Base-by-base conservation (phyloP, 2,329 filamentous ascomycete genomes). In the Clathrospora elynae region DNA sequence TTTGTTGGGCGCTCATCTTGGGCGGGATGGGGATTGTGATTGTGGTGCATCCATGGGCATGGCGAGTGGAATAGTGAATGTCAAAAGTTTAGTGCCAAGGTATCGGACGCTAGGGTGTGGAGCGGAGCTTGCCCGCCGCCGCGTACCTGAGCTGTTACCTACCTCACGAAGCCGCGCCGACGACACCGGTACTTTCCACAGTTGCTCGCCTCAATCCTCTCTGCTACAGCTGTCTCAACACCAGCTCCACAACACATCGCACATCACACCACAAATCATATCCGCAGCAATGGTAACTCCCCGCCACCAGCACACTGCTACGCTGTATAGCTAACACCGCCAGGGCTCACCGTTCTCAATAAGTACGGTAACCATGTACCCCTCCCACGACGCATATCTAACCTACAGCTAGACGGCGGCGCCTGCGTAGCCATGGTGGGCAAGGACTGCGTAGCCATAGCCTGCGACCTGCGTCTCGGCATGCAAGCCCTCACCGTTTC, bases 391-490 rank as follows among this genome's bases (percentile, higher is more conserved):
- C 43, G 33, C 18, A 38, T 29, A 18, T 12, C 26, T 44, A 30
- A 28, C 31, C 32, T 19, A 34, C 28, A 5, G 28, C n/a, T n/a
- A 84, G 82, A 86, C 73, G 92, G 92, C 77, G 92, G 92, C 73
- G 92, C 92, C 78, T 92, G 87, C 76, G 90, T 97, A 59, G 92
- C 92, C 75, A 97, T 97, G 93, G 91, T 96, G 57, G 93, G 93
- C 79, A 97, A 99, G 78, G 91, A 97, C 84, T 99, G 93, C 75
- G 93, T 99, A 50, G 93, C 93, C 75, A 97, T 99, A 71, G 93
- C 93, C 72, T 99, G 93, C 80, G 93, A 99, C 76, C 89, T 99
- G 58, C 92, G 93, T 55, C 89, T 99, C 59, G 93, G 93, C 66
- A 86, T 97, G 70, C 93, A 99, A 78, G 83, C 93, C 68, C 82